phyloP scores from a whole-genome alignment of 1,139 yeast genomes.

The Magnusiomyces sp. region DNA sequence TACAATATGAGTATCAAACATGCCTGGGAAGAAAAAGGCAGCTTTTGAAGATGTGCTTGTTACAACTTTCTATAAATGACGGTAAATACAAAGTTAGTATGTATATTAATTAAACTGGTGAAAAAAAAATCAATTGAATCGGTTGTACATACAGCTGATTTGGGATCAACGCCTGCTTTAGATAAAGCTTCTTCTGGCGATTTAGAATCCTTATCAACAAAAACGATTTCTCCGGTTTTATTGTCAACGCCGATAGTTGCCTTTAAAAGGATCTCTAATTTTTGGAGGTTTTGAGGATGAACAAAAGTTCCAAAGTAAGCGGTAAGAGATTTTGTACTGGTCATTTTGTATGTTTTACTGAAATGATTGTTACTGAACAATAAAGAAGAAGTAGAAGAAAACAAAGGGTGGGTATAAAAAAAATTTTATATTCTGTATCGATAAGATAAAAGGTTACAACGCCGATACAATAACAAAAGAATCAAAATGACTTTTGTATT shows the following conservation, averaged over 20 bases:
- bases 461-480: neutral
- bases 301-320: slow-evolving; percentile 47
- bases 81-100: no score
- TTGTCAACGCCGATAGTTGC: slow-evolving; percentile 49
- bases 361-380: neutral
- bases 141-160: no score
- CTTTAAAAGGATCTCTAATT: slow-evolving; percentile 39
- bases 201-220: slow-evolving; percentile 28
- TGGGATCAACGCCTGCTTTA: no score
- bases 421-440: neutral
- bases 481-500: neutral
- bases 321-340: slow-evolving; percentile 11
- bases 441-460: neutral
- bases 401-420: no score
- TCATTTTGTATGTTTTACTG: neutral
- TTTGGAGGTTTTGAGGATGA: slow-evolving; percentile 45
- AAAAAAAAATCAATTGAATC: no score
- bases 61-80: slow-evolving; percentile 16
- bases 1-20: slow-evolving; percentile 78
- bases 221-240: slow-evolving; percentile 39
- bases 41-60: slow-evolving; percentile 18
- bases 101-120: no score
- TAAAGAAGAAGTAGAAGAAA: no score
- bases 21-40: slow-evolving; percentile 79
- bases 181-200: slow-evolving; percentile 18